phyloP scores from a whole-genome alignment of 768 basidiomycete genomes.

The Mycena capillaripes region DNA sequence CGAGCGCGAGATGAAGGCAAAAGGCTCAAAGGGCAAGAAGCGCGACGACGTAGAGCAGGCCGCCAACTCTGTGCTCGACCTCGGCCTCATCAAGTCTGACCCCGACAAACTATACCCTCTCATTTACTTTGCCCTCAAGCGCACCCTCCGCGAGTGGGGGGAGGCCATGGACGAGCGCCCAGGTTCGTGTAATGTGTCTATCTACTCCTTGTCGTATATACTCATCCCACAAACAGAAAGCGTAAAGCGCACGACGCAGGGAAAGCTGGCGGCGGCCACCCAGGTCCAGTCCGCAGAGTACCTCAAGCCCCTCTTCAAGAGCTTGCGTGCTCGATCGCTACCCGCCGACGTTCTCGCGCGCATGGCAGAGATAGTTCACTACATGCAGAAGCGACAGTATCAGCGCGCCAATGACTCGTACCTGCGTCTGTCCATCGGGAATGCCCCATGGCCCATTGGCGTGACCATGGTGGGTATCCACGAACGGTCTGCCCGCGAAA shows the following conservation, averaged over 20 bases:
- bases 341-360: constrained; percentile 87
- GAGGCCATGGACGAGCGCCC: constrained; percentile 95
- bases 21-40: constrained; percentile 71
- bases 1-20: constrained; percentile 74
- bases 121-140: constrained; percentile 96
- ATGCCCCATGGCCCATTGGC: constrained; percentile 99
- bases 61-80: constrained; percentile 76
- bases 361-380: constrained; percentile 93
- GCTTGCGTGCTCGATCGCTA: constrained; percentile 85
- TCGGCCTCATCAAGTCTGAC: constrained; percentile 87
- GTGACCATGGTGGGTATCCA: constrained; percentile 99
- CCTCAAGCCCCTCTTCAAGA: constrained; percentile 96
- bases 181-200: constrained; percentile 74
- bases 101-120: constrained; percentile 96
- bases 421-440: constrained; percentile 96
- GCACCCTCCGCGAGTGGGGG: constrained; percentile 95
- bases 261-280: constrained; percentile 94
- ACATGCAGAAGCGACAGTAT: constrained; percentile 97
- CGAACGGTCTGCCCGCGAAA: constrained; percentile 97
- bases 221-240: constrained; percentile 66
- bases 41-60: constrained; percentile 72
- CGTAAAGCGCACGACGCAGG: constrained; percentile 90
- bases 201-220: neutral
- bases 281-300: constrained; percentile 97
- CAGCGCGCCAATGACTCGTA: constrained; percentile 98